Evolutionary conservation across 768 basidiomycete species (phyloP).

Genomic region (Naganishia randhawae): DNA sequence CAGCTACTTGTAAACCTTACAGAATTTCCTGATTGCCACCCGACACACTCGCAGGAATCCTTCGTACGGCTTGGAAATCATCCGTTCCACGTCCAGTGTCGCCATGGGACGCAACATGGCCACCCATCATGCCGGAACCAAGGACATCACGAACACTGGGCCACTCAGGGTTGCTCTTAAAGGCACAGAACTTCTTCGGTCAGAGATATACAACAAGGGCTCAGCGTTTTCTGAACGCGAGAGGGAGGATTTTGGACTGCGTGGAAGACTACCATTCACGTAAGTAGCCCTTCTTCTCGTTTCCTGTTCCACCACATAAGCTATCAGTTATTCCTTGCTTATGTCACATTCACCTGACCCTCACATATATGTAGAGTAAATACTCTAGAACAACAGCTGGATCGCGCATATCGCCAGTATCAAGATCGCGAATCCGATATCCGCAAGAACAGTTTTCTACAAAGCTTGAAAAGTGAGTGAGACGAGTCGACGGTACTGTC

Average conservation of each 20-base stretch:
- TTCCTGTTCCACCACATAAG: too few species aligned
- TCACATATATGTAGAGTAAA: conserved; percentile 53
- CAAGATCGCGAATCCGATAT: conserved; percentile 52
- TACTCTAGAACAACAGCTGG: conserved; percentile 70
- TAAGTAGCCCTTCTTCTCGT: background rate
- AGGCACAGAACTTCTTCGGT: conserved; percentile 63
- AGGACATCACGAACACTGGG: background rate
- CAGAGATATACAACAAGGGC: conserved; percentile 62
- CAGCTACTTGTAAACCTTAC: too few species aligned
- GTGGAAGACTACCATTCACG: conserved; percentile 51
- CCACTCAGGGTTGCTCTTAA: conserved; percentile 52
- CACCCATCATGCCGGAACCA: background rate
- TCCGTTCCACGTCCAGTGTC: too few species aligned
- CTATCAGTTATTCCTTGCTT: conserved; percentile 40
- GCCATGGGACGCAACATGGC: background rate
- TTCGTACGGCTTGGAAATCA: too few species aligned
- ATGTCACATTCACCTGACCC: conserved; percentile 36
- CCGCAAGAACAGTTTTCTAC: conserved; percentile 66
- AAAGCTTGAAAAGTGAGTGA: conserved; percentile 41
- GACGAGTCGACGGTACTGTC: too few species aligned
- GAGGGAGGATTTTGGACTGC: conserved; percentile 63
- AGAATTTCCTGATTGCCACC: too few species aligned
- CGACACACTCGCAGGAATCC: too few species aligned
- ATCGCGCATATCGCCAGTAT: conserved; percentile 67
- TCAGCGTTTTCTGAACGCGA: conserved; percentile 69